phyloP scores from a whole-genome alignment of 306 rosid species.

The Elaeagnus macrophylla region DNA sequence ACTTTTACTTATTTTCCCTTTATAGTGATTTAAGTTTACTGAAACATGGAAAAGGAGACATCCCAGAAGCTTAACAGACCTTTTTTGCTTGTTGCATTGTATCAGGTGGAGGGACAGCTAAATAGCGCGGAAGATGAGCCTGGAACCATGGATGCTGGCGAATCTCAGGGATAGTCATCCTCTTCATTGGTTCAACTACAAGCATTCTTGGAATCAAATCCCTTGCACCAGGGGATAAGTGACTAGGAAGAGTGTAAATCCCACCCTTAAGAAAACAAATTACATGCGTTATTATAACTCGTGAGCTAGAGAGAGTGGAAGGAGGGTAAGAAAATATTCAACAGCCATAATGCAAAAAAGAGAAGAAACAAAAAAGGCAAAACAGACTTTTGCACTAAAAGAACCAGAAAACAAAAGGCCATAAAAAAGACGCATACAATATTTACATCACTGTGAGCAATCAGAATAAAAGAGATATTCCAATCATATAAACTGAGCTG shows the following conservation, averaged over 20 bases:
- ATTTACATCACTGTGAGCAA: too few species aligned
- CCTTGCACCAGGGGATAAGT: conserved; percentile 80
- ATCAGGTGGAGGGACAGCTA: conserved; percentile 90
- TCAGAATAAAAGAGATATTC: too few species aligned
- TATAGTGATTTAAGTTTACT: too few species aligned
- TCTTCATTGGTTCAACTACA: conserved; percentile 84
- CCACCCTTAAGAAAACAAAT: conserved; percentile 54
- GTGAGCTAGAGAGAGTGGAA: too few species aligned
- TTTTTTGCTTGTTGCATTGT: conserved; percentile 66
- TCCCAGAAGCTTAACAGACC: conserved; percentile 26
- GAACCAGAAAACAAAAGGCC: too few species aligned
- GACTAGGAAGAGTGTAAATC: conserved; percentile 84
- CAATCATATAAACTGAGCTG: too few species aligned
- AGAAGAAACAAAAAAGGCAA: too few species aligned
- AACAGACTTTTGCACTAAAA: too few species aligned
- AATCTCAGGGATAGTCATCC: conserved; percentile 84
- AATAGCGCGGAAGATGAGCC: conserved; percentile 82
- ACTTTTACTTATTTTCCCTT: too few species aligned
- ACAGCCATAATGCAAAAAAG: too few species aligned
- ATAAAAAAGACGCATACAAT: too few species aligned
- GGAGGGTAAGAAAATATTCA: too few species aligned
- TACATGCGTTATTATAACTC: not conserved
- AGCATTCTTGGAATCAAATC: conserved; percentile 88
- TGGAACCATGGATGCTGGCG: conserved; percentile 92
- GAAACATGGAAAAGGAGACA: not conserved